These are phyloP conservation scores for Tulasnella sp. DNA, from an alignment of 768 basidiomycete genomes.

Conservation along the genomic window DNA sequence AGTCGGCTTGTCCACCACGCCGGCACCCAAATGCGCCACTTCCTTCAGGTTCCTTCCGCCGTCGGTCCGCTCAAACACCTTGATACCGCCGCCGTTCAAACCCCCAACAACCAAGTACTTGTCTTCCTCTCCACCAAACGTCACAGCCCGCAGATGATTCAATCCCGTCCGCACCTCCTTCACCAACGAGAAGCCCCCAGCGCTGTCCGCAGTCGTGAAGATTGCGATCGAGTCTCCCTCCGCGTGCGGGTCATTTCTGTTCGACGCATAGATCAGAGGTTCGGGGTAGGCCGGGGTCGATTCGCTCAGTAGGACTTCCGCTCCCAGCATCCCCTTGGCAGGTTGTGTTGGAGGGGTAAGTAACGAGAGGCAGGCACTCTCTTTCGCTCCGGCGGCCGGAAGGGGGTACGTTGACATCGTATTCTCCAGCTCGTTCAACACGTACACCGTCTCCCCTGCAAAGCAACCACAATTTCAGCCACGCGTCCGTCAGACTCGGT, in stretches of 20 bases:
- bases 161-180: constrained; percentile 70
- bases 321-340: constrained; percentile 41
- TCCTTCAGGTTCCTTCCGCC: constrained; percentile 48
- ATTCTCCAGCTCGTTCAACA: constrained; percentile 67
- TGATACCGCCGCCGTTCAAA: constrained; percentile 64
- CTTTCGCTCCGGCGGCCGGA: constrained; percentile 44
- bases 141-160: constrained; percentile 69
- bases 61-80: constrained; percentile 67
- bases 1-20: constrained; percentile 37
- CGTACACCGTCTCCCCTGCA: constrained; percentile 65
- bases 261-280: constrained; percentile 71
- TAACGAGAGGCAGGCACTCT: constrained; percentile 34
- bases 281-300: constrained; percentile 57
- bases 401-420: constrained; percentile 56
- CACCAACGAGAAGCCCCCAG: constrained; percentile 47
- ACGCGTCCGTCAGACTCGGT: background rate
- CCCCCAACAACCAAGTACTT: constrained; percentile 70
- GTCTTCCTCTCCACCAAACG: constrained; percentile 65
- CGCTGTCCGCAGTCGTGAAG: constrained; percentile 53
- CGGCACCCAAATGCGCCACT: constrained; percentile 36
- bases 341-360: constrained; percentile 52
- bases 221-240: constrained; percentile 75
- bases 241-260: constrained; percentile 70
- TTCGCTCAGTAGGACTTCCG: constrained; percentile 67
- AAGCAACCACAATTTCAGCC: background rate